Conservation (phyloP, 768 basidiomycete genomes). For the Podaxis pistillaris region DNA sequence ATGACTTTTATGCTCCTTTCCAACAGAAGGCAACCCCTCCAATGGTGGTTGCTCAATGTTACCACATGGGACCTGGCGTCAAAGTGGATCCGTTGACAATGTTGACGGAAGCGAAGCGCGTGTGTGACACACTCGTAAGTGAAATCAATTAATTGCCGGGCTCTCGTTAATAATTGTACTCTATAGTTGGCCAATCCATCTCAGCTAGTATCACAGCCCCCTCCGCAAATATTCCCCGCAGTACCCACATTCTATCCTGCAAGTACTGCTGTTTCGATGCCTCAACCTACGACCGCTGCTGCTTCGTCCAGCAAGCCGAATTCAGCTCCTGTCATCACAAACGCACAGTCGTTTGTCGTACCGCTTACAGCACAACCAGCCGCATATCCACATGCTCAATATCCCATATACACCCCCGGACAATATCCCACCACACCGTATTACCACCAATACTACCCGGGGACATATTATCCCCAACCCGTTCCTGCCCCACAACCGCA, state of each 20-base stretch:
- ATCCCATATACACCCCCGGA: conserved; percentile 38
- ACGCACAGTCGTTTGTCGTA: conserved; percentile 72
- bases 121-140: conserved; percentile 73
- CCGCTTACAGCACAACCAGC: conserved; percentile 52
- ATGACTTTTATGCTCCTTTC: not conserved
- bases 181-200: conserved; percentile 71
- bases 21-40: conserved; percentile 59
- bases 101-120: conserved; percentile 73
- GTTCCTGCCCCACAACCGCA: conserved; percentile 17
- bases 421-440: conserved; percentile 65
- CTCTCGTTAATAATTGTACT: conserved; percentile 16
- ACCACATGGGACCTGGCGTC: conserved; percentile 65
- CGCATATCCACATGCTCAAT: conserved; percentile 43
- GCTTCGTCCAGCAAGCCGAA: conserved; percentile 26
- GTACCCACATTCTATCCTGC: conserved; percentile 39
- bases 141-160: not conserved
- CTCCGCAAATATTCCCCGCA: conserved; percentile 54
- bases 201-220: conserved; percentile 64
- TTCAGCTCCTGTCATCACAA: conserved; percentile 56
- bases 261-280: conserved; percentile 27
- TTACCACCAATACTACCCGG: conserved; percentile 50
- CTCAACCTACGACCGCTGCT: conserved; percentile 27
- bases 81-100: conserved; percentile 75
- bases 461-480: conserved; percentile 19
- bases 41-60: conserved; percentile 76